Conservation (phyloP, 306 rosid species). For the Morella rubra region DNA sequence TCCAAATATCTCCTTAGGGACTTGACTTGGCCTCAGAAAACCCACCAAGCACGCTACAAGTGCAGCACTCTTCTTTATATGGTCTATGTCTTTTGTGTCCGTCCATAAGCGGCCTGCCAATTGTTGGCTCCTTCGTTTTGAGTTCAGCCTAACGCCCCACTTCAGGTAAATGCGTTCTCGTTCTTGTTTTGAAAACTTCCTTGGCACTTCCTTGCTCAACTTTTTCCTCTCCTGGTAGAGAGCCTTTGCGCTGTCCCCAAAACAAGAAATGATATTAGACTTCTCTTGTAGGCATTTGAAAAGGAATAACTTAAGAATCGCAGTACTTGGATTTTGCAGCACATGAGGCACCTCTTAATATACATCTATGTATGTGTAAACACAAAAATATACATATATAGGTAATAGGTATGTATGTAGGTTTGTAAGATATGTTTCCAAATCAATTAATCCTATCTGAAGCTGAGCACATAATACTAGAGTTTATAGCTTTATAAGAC, state of each 20-base stretch:
- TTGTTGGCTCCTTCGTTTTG: constrained; percentile 70
- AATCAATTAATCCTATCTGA: neutral
- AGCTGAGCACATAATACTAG: neutral
- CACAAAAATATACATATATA: too few species aligned
- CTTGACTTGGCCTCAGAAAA: constrained; percentile 41
- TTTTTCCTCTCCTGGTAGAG: constrained; percentile 73
- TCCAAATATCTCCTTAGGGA: constrained; percentile 58
- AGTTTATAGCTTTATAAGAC: neutral
- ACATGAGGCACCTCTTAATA: neutral
- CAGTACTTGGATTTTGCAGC: neutral
- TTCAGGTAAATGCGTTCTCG: constrained; percentile 55
- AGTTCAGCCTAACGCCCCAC: constrained; percentile 66
- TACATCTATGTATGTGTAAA: neutral
- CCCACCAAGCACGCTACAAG: constrained; percentile 78
- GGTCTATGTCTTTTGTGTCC: constrained; percentile 51
- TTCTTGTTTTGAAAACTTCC: constrained; percentile 57
- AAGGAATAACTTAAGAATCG: neutral
- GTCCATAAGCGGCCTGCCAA: constrained; percentile 63
- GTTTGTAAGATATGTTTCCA: too few species aligned
- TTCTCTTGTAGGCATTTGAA: neutral
- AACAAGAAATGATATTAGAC: neutral
- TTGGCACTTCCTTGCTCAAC: constrained; percentile 70
- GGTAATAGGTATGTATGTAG: too few species aligned
- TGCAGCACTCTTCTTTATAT: constrained; percentile 62
- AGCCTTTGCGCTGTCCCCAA: constrained; percentile 46